A percentile compares a stretch with the other conserved stretches of the same genome.
Conservation (phyloP, 139 green algal species). For the Chlamydomonas incerta region DNA sequence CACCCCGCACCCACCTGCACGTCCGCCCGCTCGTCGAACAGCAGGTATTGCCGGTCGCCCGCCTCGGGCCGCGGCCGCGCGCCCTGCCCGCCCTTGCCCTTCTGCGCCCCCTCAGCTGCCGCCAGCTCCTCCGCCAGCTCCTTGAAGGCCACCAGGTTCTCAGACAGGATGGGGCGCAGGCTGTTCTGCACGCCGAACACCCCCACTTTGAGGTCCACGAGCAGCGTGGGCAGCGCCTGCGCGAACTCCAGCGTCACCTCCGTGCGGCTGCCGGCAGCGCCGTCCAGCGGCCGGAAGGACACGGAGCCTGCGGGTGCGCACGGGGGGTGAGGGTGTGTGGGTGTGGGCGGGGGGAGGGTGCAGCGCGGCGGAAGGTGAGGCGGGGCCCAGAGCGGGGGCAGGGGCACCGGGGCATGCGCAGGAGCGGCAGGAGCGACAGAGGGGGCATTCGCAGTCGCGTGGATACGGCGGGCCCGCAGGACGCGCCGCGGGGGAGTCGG, state of each 20-base stretch:
- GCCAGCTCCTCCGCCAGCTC: conserved; percentile 31
- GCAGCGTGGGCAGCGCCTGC: conserved; percentile 51
- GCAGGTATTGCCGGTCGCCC: not conserved
- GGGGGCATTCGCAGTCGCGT: too few species aligned
- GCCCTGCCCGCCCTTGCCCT: not conserved
- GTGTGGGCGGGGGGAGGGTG: too few species aligned
- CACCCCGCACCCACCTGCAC: not conserved
- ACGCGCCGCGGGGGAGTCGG: too few species aligned
- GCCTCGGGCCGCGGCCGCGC: not conserved
- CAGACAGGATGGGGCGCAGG: conserved; percentile 50
- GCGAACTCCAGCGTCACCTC: conserved; percentile 46
- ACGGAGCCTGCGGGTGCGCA: conserved; percentile 25
- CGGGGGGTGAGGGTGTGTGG: not conserved
- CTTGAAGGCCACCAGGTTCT: conserved; percentile 60
- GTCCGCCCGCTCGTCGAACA: conserved; percentile 27
- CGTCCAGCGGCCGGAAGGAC: not conserved
- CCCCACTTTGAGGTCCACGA: conserved; percentile 51
- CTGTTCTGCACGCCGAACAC: conserved; percentile 53
- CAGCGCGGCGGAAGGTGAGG: too few species aligned
- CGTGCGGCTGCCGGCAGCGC: not conserved
- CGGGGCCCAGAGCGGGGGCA: too few species aligned
- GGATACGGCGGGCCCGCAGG: too few species aligned
- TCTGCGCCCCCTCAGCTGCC: not conserved
- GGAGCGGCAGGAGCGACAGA: too few species aligned
- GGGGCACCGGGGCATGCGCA: too few species aligned